Percentiles rank a stretch among this genome's conserved stretches.
Evolutionary conservation across 208 protist genomes (phyloP).

Genomic region (Porcisia hertigi): DNA sequence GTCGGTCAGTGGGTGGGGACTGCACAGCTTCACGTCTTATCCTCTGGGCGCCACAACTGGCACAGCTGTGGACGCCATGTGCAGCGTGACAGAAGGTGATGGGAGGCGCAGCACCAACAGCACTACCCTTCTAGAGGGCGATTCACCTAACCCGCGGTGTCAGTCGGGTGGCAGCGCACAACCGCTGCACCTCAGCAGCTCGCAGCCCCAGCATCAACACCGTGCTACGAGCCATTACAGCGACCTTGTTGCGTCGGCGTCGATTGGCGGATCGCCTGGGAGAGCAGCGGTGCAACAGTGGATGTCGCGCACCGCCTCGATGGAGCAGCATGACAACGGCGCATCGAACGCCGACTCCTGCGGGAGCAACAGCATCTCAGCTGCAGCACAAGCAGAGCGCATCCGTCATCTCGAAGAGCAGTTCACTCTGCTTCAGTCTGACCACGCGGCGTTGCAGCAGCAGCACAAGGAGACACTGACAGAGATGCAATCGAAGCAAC

Average conservation of each 20-base stretch:
- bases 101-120: neutral
- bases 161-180: neutral
- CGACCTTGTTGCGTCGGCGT: neutral
- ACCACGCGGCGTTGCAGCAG: conserved; percentile 39
- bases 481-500: conserved; percentile 62
- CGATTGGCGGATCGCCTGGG: conserved; percentile 5
- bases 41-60: neutral
- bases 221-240: neutral
- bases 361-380: neutral
- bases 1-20: neutral
- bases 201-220: conserved; percentile 1
- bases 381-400: conserved; percentile 28
- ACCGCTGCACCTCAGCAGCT: neutral
- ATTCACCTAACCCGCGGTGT: conserved; percentile 30
- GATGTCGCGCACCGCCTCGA: conserved; percentile 10
- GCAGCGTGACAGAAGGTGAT: neutral
- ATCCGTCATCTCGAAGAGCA: conserved; percentile 35
- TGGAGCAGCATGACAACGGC: neutral
- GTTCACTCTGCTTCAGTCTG: conserved; percentile 20
- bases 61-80: neutral
- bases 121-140: conserved; percentile 7
- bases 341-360: neutral
- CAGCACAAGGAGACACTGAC: conserved; percentile 38
- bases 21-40: neutral
- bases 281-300: conserved; percentile 20